phyloP scores from a whole-genome alignment of 345 rosid genomes.

The Orychophragmus violaceus region DNA sequence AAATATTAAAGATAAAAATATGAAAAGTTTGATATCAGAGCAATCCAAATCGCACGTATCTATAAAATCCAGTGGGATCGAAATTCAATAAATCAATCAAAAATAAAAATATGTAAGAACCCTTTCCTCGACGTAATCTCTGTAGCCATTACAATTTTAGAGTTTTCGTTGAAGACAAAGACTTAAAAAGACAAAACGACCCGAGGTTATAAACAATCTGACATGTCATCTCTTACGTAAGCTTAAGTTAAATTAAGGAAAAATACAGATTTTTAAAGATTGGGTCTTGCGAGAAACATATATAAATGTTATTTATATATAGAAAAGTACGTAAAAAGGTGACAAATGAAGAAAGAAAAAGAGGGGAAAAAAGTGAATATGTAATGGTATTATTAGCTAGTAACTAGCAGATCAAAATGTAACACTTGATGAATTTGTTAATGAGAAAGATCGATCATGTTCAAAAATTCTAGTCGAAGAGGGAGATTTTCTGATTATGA shows the following conservation, averaged over 20 bases:
- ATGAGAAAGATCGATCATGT: too few species aligned
- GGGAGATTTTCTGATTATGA: too few species aligned
- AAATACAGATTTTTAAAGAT: not conserved
- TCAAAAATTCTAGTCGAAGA: too few species aligned
- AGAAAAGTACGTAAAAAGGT: not conserved
- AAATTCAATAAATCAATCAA: constrained; percentile 9
- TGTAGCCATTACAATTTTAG: constrained; percentile 16
- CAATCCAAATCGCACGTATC: too few species aligned
- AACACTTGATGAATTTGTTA: too few species aligned
- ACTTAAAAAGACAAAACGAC: constrained; percentile 19
- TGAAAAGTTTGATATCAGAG: too few species aligned
- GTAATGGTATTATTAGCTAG: too few species aligned
- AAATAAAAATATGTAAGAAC: constrained; percentile 5
- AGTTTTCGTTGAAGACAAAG: constrained; percentile 25
- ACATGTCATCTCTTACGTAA: constrained; percentile 22
- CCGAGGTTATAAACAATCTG: constrained; percentile 12
- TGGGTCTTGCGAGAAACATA: constrained; percentile 1
- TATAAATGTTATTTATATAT: not conserved
- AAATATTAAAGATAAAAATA: too few species aligned
- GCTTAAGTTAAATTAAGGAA: constrained; percentile 9
- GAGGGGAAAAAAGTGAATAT: too few species aligned
- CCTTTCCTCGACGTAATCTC: constrained; percentile 27
- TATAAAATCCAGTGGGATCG: constrained; percentile 23
- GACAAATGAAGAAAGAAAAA: not conserved
- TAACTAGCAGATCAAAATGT: too few species aligned